Base-by-base conservation (phyloP, 257 asterid species). In the Solanum etuberosum region DNA sequence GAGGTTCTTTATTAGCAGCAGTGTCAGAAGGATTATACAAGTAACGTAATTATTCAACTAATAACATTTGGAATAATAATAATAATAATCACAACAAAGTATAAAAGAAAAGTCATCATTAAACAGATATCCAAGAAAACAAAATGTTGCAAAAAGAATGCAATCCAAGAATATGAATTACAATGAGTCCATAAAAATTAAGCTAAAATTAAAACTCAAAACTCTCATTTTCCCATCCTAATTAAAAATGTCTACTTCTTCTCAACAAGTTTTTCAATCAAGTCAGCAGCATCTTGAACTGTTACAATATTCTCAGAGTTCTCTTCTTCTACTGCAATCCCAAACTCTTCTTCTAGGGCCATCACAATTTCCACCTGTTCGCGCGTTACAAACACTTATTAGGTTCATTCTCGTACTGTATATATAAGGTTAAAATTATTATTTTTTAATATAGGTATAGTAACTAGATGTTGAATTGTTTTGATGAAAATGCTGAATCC, bases 321-420 rank as follows among this genome's bases (percentile, higher is more conserved):
- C 88, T 93, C 97, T 37, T 95, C 98, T 83, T 93, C 97, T 89
- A 95, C 95, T 1, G 73, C 91, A 54, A 95, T 95, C 34, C 90
- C 91, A 65, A 95, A 95, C 87, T 89, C 95, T 84, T 93, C 96
- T 89, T 95, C 98, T 21, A 95, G 89, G 85, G 94, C 94, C 98
- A 95, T 93, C 7, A 95, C 98, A 27, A 95, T 95, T 32, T 95
- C 98, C 87, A 95, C 97, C 98, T 95, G 94, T 84, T 37, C 23
- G 21, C 5, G 1, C 10, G 23, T 8, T 48, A 38, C 85, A 89
- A 18, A 83, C 7, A n/a, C 48, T 46, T 10, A 14, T 16, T 9
- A 16, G 4, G 83, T 4, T 25, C 63, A 14, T 6, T 85, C 31
- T 32, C 40, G 5, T 43, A 72, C 35, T 1, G 21, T 23, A 34